These are phyloP conservation scores for Fusarium haematococcum DNA, from an alignment of 2,329 filamentous ascomycete species.

Conservation along the genomic window DNA sequence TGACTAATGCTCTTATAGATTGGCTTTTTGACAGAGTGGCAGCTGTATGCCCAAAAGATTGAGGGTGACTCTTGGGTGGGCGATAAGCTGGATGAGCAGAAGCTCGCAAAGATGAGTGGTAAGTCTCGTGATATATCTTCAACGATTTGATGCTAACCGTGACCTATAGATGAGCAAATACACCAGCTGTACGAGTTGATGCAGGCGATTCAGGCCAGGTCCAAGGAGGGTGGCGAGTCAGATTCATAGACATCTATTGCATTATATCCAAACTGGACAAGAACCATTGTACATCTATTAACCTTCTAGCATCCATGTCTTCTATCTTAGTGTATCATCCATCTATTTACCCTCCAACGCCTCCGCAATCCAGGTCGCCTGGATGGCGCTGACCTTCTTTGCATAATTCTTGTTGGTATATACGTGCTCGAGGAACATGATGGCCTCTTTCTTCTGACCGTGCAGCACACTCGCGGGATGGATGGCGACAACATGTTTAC, in stretches of 20 bases:
- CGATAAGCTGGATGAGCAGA: conserved; percentile 83
- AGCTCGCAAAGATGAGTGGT: conserved; percentile 96
- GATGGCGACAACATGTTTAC: conserved; percentile 70
- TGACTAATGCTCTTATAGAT: conserved; percentile 67
- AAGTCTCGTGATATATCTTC: conserved; percentile 45
- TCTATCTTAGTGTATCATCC: conserved; percentile 11
- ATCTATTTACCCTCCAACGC: conserved; percentile 53
- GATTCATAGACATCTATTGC: conserved; percentile 36
- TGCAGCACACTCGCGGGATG: conserved; percentile 73
- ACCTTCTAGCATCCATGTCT: not conserved
- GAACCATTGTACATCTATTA: conserved; percentile 26
- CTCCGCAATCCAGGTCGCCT: conserved; percentile 69
- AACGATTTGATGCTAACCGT: conserved; percentile 10
- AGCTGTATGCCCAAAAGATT: conserved; percentile 91
- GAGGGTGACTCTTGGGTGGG: conserved; percentile 89
- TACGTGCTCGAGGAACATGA: conserved; percentile 76
- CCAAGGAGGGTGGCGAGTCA: conserved; percentile 42
- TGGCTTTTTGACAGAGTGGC: conserved; percentile 96
- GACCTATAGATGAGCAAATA: conserved; percentile 82
- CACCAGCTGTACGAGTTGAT: conserved; percentile 95
- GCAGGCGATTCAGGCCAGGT: conserved; percentile 74
- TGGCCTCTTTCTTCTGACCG: conserved; percentile 72
- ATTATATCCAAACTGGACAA: conserved; percentile 26
- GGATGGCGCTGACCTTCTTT: conserved; percentile 73
- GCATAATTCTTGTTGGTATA: conserved; percentile 75